Conservation (phyloP, 2,329 filamentous ascomycete species). For the Xylariaceae sp. region DNA sequence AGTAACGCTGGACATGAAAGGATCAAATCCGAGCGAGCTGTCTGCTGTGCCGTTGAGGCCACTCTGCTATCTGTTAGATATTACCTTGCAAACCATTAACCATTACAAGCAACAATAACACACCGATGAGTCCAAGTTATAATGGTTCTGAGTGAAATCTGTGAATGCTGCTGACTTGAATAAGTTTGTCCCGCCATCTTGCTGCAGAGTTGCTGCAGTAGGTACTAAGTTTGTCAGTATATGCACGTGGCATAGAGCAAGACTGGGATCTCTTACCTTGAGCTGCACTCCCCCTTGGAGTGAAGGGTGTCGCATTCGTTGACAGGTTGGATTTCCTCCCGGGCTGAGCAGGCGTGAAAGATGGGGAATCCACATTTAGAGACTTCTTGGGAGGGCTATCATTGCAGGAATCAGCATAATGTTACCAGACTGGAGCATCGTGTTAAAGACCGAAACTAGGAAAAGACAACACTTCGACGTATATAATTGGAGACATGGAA, state of each 20-base stretch:
- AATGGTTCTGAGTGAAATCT: conserved; percentile 57
- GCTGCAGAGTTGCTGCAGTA: conserved; percentile 38
- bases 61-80: conserved; percentile 23
- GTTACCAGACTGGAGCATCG: background rate
- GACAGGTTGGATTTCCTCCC: conserved; percentile 76
- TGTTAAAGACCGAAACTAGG: background rate
- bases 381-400: conserved; percentile 58
- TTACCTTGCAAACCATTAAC: background rate
- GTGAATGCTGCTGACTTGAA: conserved; percentile 58
- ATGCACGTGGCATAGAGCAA: background rate
- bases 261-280: conserved; percentile 17
- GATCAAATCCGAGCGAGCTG: conserved; percentile 52
- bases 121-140: conserved; percentile 51
- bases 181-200: conserved; percentile 42
- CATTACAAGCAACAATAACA: conserved; percentile 16
- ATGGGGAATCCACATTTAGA: conserved; percentile 92
- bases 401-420: no score
- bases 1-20: conserved; percentile 59
- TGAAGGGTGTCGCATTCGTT: conserved; percentile 84
- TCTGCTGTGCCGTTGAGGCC: conserved; percentile 28
- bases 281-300: conserved; percentile 57
- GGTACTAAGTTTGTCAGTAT: conserved; percentile 24
- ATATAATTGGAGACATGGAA: background rate
- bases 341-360: conserved; percentile 73
- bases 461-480: background rate